Conservation (phyloP, 345 rosid genomes). For the Sisymbrium altissimum region DNA sequence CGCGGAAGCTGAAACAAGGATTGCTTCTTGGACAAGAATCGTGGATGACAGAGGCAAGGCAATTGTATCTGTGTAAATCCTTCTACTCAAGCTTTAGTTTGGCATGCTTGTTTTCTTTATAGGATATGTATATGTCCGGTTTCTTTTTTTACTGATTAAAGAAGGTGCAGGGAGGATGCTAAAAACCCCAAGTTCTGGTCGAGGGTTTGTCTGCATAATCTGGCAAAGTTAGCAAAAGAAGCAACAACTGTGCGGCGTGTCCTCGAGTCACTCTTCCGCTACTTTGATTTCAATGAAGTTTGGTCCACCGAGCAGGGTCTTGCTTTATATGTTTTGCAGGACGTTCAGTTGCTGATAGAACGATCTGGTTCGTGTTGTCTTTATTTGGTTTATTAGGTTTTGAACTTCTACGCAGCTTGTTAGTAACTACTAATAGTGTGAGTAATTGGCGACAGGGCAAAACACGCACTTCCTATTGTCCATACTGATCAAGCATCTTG, state of each 20-base stretch:
- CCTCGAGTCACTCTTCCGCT: slow-evolving; percentile 62
- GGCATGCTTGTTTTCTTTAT: not conserved
- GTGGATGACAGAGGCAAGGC: slow-evolving; percentile 66
- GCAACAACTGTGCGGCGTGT: slow-evolving; percentile 67
- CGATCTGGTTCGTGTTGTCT: slow-evolving; percentile 48
- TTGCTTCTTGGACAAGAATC: slow-evolving; percentile 59
- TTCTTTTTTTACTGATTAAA: not conserved
- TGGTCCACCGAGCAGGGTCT: slow-evolving; percentile 62
- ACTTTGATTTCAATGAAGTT: slow-evolving; percentile 55
- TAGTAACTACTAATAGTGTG: not conserved
- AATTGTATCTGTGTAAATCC: slow-evolving; percentile 47
- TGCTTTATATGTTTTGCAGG: slow-evolving; percentile 56
- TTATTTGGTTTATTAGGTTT: slow-evolving; percentile 1
- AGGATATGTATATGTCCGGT: not conserved
- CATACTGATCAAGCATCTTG: slow-evolving; percentile 66
- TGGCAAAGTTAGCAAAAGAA: slow-evolving; percentile 68
- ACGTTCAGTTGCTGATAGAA: slow-evolving; percentile 59
- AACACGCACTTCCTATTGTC: slow-evolving; percentile 64
- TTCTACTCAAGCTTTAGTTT: slow-evolving; percentile 21
- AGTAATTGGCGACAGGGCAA: slow-evolving; percentile 42
- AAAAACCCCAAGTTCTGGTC: slow-evolving; percentile 62
- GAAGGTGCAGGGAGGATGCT: slow-evolving; percentile 49
- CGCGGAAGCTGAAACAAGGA: slow-evolving; percentile 38
- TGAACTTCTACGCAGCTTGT: not conserved
- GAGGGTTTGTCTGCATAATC: slow-evolving; percentile 57